phyloP scores from a whole-genome alignment of 805 yeast species.

The Kuraishia molischiana region DNA sequence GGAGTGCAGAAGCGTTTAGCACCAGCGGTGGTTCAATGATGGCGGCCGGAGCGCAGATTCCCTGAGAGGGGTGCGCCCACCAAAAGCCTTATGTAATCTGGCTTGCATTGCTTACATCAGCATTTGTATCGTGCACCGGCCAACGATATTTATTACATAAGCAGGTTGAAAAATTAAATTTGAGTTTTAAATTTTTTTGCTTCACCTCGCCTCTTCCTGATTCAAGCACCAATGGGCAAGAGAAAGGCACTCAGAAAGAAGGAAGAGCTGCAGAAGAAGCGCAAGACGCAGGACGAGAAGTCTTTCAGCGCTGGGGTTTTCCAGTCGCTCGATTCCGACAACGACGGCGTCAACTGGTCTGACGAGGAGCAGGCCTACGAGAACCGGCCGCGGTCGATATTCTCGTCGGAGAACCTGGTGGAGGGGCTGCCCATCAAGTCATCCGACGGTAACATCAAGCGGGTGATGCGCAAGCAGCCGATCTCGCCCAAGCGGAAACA shows the following conservation, averaged over 20 bases:
- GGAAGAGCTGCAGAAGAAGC: slow-evolving; percentile 20
- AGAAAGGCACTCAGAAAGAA: slow-evolving; percentile 23
- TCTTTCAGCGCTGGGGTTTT: slow-evolving; percentile 28
- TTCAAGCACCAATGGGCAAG: slow-evolving; percentile 29
- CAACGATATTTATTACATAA: not conserved
- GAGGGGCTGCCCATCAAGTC: slow-evolving; percentile 78
- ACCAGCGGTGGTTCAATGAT: too few relatives aligned
- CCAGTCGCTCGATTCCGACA: slow-evolving; percentile 8
- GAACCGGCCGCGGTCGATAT: slow-evolving; percentile 49
- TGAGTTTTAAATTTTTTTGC: slow-evolving; percentile 2
- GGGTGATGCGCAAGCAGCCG: slow-evolving; percentile 36
- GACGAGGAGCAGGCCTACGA: slow-evolving; percentile 78
- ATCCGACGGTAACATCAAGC: slow-evolving; percentile 62
- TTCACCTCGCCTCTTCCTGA: too few relatives aligned
- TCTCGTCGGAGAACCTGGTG: slow-evolving; percentile 28
- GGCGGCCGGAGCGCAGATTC: too few relatives aligned
- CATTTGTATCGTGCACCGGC: not conserved
- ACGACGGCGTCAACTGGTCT: slow-evolving; percentile 39
- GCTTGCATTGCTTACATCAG: too few relatives aligned
- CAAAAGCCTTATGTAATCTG: too few relatives aligned
- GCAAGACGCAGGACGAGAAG: slow-evolving; percentile 34
- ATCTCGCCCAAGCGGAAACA: slow-evolving; percentile 4
- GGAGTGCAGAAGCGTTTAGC: too few relatives aligned
- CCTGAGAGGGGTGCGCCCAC: too few relatives aligned
- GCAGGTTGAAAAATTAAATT: not conserved